A percentile compares a stretch with the other conserved stretches of the same genome.
Conservation (phyloP, 805 yeast species). For the Kodamaea sagamina region DNA sequence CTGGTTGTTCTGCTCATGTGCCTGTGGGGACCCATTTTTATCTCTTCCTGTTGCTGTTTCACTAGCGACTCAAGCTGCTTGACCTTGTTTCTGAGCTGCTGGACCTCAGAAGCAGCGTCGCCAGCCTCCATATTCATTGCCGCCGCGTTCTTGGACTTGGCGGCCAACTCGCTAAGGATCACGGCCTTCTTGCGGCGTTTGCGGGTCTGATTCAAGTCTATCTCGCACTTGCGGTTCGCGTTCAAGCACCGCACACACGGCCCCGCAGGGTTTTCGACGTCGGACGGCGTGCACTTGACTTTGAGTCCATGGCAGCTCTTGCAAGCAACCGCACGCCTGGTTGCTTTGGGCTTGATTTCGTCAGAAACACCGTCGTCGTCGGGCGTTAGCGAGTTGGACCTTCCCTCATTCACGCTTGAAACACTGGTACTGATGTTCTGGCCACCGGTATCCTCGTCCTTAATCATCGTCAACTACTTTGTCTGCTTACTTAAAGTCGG, state of each 20-base stretch:
- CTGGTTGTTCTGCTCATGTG: conserved; percentile 1
- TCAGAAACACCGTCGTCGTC: not conserved
- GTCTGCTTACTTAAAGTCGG: too few relatives aligned
- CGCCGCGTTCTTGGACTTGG: not conserved
- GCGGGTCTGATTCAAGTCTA: conserved; percentile 61
- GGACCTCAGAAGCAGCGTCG: conserved; percentile 18
- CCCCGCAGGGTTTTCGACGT: conserved; percentile 54
- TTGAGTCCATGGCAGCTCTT: conserved; percentile 79
- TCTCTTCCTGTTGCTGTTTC: conserved; percentile 11
- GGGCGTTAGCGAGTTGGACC: not conserved
- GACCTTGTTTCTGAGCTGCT: conserved; percentile 25
- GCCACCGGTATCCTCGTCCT: too few relatives aligned
- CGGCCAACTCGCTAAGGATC: conserved; percentile 28
- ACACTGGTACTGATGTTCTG: too few relatives aligned
- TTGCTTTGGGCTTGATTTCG: conserved; percentile 6
- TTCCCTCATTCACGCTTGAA: not conserved
- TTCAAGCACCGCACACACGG: conserved; percentile 76
- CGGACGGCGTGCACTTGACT: conserved; percentile 80
- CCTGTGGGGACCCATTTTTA: conserved; percentile 1
- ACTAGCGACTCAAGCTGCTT: conserved; percentile 20
- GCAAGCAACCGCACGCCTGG: conserved; percentile 58
- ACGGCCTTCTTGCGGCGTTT: conserved; percentile 45
- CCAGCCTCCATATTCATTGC: too few relatives aligned
- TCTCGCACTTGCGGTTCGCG: conserved; percentile 62
- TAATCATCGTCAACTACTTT: too few relatives aligned